These are phyloP conservation scores for Dioszegia aurantiaca DNA, from an alignment of 768 basidiomycete genomes.

Conservation along the genomic window DNA sequence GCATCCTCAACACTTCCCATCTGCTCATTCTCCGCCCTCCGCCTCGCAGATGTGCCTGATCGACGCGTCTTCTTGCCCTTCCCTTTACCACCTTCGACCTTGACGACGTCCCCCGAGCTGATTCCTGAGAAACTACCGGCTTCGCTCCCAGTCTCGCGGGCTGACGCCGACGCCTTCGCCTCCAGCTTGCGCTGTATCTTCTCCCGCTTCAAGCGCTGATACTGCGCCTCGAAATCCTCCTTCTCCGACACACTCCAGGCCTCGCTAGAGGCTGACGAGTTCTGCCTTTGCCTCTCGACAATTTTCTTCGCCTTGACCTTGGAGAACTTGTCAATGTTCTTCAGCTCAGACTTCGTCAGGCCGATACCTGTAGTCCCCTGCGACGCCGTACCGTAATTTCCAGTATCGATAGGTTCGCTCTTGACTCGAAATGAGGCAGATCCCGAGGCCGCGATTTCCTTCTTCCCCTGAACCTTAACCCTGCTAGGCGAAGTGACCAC, in stretches of 20 bases:
- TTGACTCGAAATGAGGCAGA: no score
- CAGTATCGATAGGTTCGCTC: neutral
- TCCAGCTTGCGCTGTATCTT: neutral
- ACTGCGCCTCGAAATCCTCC: neutral
- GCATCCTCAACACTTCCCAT: slow-evolving; percentile 15
- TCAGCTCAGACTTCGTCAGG: no score
- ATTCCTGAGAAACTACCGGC: neutral
- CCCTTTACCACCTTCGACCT: neutral
- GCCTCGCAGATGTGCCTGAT: slow-evolving; percentile 16
- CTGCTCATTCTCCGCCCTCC: slow-evolving; percentile 11
- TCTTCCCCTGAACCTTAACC: no score
- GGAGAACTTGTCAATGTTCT: neutral
- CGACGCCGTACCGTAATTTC: neutral
- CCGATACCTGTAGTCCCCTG: no score
- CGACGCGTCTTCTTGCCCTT: slow-evolving; percentile 12
- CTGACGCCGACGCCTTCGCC: neutral
- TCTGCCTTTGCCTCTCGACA: no score
- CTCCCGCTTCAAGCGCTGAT: neutral
- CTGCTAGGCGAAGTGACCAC: no score
- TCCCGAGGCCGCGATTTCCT: no score
- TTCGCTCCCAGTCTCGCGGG: neutral
- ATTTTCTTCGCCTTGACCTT: neutral
- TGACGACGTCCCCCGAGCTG: neutral
- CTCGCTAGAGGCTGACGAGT: neutral
- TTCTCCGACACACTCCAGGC: neutral